phyloP scores from a whole-genome alignment of 1,284 basidiomycete species.

The Ceratobasidium sp. region DNA sequence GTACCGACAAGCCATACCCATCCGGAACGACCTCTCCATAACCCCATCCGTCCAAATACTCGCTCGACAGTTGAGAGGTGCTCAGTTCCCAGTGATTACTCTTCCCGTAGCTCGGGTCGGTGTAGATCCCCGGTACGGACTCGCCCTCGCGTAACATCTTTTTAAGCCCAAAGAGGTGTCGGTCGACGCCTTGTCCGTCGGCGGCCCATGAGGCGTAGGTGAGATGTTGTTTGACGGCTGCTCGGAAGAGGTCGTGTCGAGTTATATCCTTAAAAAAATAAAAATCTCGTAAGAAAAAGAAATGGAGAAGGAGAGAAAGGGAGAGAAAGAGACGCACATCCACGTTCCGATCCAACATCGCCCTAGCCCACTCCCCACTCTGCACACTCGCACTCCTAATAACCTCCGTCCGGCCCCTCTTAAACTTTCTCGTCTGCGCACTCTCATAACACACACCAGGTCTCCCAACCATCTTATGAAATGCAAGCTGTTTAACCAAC shows the following conservation, averaged over 20 bases:
- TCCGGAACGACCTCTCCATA: constrained; percentile 96
- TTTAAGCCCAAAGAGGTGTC: constrained; percentile 95
- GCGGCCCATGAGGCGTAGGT: constrained; percentile 93
- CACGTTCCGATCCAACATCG: constrained; percentile 79
- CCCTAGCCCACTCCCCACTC: constrained; percentile 87
- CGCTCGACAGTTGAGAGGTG: constrained; percentile 89
- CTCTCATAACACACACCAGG: constrained; percentile 94
- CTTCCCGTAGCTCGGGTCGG: constrained; percentile 78
- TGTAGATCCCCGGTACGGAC: constrained; percentile 79
- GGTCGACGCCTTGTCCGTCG: constrained; percentile 94
- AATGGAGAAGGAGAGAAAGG: constrained; percentile 53
- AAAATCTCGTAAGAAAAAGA: constrained; percentile 1
- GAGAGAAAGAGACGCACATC: constrained; percentile 63
- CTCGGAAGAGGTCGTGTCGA: constrained; percentile 80
- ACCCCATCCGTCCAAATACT: constrained; percentile 94
- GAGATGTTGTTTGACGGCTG: constrained; percentile 86
- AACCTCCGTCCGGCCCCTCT: constrained; percentile 93
- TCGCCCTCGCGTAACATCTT: constrained; percentile 85
- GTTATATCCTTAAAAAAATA: constrained; percentile 66
- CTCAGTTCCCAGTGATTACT: constrained; percentile 93
- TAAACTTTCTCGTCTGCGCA: constrained; percentile 94
- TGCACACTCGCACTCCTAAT: constrained; percentile 90
- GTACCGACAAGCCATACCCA: constrained; percentile 86
- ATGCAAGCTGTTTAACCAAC: constrained; percentile 95
- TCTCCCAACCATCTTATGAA: constrained; percentile 84